Evolutionary conservation across 2,329 filamentous ascomycete species (phyloP), one percentile per base, ranked within the genome.

Genomic region (Clarireedia monteithiana): DNA sequence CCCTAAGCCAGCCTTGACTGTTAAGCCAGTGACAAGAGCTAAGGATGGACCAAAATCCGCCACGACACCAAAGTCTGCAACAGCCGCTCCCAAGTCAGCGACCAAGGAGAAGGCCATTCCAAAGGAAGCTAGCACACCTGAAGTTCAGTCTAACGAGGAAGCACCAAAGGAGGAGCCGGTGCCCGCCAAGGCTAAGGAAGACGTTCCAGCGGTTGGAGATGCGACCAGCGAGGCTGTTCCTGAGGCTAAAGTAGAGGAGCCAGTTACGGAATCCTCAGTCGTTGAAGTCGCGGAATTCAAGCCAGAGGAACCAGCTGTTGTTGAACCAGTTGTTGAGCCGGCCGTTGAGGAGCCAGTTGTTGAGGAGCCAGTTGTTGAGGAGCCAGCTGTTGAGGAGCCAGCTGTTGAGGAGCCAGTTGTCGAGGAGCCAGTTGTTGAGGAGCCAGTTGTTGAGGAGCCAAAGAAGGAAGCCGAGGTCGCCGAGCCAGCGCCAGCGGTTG

Each of bases 121-220:
- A 40, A 56, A 63, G 49, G 57, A 62, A n/a, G 36, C 45, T 46
- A 27, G 15, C 14, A 54, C 54, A 14, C 47, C 51, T 10, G 50
- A 58, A 39, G 39, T 38, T 6, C 52, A 55, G 15, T 49, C 51
- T 2, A 49, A 66, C 17, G 50, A 60, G 50, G 26, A 63, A 59
- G 44, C 59, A 3, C 56, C 44, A 27, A 40, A 49, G 20, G 59
- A 64, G 9, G 56, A 64, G 6, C 54, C 62, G 3, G 52, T 58
- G 36, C 53, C 58, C 17, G 59, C 60, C 6, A 63, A 66, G 52
- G 58, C 64, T 40, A 61, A 61, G 23, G 61, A 62, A 27, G 61
- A 57, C 10, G 60, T 54, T 24, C 51, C 60, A 14, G 62, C 64
- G 36, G 59, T 63, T 48, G 58, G 51, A 38, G 47, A 39, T 44